phyloP scores from a whole-genome alignment of 768 basidiomycete species.

The Botryobasidium botryosum region DNA sequence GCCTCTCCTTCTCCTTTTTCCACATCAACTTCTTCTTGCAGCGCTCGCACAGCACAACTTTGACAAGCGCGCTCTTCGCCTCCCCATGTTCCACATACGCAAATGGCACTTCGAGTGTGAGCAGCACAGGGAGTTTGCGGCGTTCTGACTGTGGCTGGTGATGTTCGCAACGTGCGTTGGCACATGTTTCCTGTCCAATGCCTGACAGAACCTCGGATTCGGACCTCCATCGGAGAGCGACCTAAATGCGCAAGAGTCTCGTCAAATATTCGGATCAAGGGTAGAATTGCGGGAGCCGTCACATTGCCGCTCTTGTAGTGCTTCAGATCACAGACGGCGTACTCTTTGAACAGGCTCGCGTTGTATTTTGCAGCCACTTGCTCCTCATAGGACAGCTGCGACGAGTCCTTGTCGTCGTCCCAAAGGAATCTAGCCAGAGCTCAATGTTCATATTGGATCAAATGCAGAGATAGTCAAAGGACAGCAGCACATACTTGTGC shows the following conservation, averaged over 20 bases:
- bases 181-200: conserved; percentile 76
- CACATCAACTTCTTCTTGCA: conserved; percentile 79
- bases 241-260: conserved; percentile 25
- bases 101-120: conserved; percentile 81
- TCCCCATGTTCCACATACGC: conserved; percentile 67
- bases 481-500: conserved; percentile 17
- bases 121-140: conserved; percentile 25
- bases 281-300: conserved; percentile 15
- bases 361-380: conserved; percentile 82
- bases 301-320: conserved; percentile 90
- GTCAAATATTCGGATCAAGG: not conserved
- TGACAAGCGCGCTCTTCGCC: conserved; percentile 65
- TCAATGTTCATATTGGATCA: not conserved
- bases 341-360: conserved; percentile 75
- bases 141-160: conserved; percentile 23
- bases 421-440: conserved; percentile 49
- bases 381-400: conserved; percentile 55
- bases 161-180: conserved; percentile 65
- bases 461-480: not conserved
- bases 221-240: conserved; percentile 87
- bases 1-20: conserved; percentile 58
- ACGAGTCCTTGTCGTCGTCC: conserved; percentile 29
- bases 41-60: conserved; percentile 66
- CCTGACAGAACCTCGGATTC: conserved; percentile 78
- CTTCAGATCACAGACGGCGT: conserved; percentile 82